Conservation (phyloP, 2,329 filamentous ascomycete genomes). For the Sporothrix pseudoabietina region DNA sequence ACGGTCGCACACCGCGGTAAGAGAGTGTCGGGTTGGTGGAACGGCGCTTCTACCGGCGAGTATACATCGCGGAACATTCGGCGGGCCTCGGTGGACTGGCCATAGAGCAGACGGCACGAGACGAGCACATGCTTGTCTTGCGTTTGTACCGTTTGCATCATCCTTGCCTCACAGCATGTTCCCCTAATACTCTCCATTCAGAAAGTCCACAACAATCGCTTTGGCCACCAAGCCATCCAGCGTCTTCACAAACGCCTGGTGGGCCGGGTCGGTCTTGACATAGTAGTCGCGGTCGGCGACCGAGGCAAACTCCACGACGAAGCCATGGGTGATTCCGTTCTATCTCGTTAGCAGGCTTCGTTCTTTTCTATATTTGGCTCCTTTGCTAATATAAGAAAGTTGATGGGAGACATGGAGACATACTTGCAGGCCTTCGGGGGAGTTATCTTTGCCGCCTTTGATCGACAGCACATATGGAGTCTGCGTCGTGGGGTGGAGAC, state of each 20-base stretch:
- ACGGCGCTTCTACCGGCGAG: background rate
- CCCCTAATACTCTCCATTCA: slow-evolving; percentile 24
- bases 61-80: background rate
- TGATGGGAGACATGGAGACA: slow-evolving; percentile 22
- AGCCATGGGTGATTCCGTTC: slow-evolving; percentile 66
- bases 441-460: slow-evolving; percentile 63
- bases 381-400: no score
- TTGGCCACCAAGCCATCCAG: slow-evolving; percentile 18
- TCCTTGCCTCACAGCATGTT: no score
- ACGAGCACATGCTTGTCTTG: background rate
- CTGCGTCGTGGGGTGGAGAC: slow-evolving; percentile 61
- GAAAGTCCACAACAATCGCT: slow-evolving; percentile 26
- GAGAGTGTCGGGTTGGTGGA: background rate
- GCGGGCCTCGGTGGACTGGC: background rate
- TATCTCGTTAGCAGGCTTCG: slow-evolving; percentile 36
- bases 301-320: slow-evolving; percentile 65
- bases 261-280: slow-evolving; percentile 61
- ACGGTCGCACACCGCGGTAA: background rate
- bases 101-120: background rate
- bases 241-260: slow-evolving; percentile 54
- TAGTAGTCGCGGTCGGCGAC: slow-evolving; percentile 69
- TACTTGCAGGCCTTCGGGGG: slow-evolving; percentile 57
- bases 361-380: no score
- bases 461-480: slow-evolving; percentile 61
- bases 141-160: background rate